Evolutionary conservation across 2,329 filamentous ascomycete genomes (phyloP), one percentile per base, ranked within the genome.

Genomic region (Fusarium sp.): DNA sequence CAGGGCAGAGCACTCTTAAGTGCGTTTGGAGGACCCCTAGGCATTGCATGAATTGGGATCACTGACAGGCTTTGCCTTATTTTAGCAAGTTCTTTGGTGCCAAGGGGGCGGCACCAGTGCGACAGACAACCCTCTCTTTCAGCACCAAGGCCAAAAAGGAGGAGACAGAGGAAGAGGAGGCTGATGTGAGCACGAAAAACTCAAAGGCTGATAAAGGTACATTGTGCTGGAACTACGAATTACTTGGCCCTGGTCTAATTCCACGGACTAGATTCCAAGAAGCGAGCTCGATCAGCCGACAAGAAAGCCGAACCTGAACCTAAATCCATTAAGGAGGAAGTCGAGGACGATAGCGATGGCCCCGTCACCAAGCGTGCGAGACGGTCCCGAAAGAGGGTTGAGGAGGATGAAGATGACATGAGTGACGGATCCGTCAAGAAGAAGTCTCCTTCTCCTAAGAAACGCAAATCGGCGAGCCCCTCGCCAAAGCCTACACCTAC

Each of bases 61-160:
- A 31, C 71, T 74, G 50, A 75, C 72, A 29, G 24, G 18, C 27
- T 38, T 62, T 65, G 29, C 6, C 40, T 34, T 22, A 7, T 27
- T 59, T 18, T 61, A 98, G 96, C 71, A 96, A 96, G 81, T 98
- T 98, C 85, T 97, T 98, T 80, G 92, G 90, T 60, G 82, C 87
- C 6, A 89, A 88, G 75, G 83, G 88, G 0, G 85, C 75, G 6
- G 73, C 89, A 20, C 89, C 90, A 14, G 87, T 89, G 40, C 93
- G 94, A 81, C 94, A 98, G 82, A 92, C 93, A 1, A 96, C 92
- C 76, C 85, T 97, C 42, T 89, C 93, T 0, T 97, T 97, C 79
- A 90, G 91, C 38, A 91, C 90, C 58, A 91, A 90, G 79, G 79
- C 82, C 60, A 83, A 82, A 70, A 84, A 83, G 75, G 71, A 80